These are phyloP conservation scores for Phalaenopsis aphrodite DNA, from an alignment of 106 monocot species.

Conservation along the genomic window DNA sequence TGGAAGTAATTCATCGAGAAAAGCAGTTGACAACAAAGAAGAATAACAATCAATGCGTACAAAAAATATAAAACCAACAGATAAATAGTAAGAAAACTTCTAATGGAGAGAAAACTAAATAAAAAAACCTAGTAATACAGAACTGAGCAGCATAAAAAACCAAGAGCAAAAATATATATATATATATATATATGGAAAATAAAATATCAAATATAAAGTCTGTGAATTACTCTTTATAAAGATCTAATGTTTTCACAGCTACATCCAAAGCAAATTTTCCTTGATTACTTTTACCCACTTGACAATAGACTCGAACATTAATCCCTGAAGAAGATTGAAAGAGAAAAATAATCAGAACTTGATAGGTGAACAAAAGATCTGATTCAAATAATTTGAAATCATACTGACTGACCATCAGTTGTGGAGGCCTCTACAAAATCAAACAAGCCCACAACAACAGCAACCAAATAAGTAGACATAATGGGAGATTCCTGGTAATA, in stretches of 20 bases:
- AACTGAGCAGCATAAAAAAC: neutral
- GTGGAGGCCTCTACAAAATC: conserved; percentile 68
- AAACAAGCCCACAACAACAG: conserved; percentile 85
- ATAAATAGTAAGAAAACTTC: neutral
- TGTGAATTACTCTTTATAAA: conserved; percentile 56
- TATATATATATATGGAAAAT: neutral
- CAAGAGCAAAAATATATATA: neutral
- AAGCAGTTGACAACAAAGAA: neutral
- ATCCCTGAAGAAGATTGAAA: conserved; percentile 32
- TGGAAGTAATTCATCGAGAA: neutral
- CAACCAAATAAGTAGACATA: conserved; percentile 98
- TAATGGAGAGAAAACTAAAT: neutral
- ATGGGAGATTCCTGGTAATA: conserved; percentile 77
- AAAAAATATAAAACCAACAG: neutral
- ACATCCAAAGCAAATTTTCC: conserved; percentile 94
- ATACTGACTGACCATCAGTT: conserved; percentile 50
- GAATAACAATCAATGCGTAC: neutral
- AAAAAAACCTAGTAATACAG: neutral
- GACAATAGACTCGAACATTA: conserved; percentile 79
- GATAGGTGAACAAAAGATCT: neutral
- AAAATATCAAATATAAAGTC: neutral
- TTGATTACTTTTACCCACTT: conserved; percentile 76
- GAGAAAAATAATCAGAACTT: neutral
- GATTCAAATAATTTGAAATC: conserved; percentile 3
- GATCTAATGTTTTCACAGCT: conserved; percentile 70